Evolutionary conservation across 768 basidiomycete genomes (phyloP).

Genomic region (Mycena polygramma): DNA sequence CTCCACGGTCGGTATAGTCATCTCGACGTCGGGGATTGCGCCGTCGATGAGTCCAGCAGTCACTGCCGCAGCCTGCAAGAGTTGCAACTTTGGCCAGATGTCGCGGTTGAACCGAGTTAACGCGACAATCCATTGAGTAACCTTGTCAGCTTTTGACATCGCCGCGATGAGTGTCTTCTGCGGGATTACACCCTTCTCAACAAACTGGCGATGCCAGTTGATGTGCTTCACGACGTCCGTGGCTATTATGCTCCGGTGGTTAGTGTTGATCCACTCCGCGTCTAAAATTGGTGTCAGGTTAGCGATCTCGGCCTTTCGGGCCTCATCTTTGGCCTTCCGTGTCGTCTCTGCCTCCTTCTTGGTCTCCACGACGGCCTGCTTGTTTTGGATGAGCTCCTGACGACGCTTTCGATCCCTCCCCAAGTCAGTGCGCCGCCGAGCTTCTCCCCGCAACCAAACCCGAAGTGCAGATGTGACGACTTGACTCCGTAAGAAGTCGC

Average conservation of each 20-base stretch:
- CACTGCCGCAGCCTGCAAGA: background rate
- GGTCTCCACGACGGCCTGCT: background rate
- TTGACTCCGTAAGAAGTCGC: constrained; percentile 9
- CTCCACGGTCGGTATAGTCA: background rate
- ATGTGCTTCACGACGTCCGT: constrained; percentile 11
- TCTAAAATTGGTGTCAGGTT: background rate
- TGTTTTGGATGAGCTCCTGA: background rate
- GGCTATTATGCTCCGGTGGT: background rate
- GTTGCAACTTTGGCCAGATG: constrained; percentile 1
- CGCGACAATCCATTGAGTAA: constrained; percentile 3
- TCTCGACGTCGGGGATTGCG: too few relatives aligned
- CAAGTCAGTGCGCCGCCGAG: constrained; percentile 1
- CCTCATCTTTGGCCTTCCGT: background rate
- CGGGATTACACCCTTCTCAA: constrained; percentile 1
- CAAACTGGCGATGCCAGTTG: constrained; percentile 21
- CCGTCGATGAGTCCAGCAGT: background rate
- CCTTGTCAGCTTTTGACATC: constrained; percentile 17
- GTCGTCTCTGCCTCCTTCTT: background rate
- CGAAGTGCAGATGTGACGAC: background rate
- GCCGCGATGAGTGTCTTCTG: background rate
- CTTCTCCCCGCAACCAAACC: background rate
- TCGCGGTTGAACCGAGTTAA: constrained; percentile 13
- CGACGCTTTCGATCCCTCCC: constrained; percentile 12
- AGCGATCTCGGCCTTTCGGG: background rate
- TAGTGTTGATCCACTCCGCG: background rate